Conservation (phyloP, 345 rosid genomes). For the Eucalyptus marginata region DNA sequence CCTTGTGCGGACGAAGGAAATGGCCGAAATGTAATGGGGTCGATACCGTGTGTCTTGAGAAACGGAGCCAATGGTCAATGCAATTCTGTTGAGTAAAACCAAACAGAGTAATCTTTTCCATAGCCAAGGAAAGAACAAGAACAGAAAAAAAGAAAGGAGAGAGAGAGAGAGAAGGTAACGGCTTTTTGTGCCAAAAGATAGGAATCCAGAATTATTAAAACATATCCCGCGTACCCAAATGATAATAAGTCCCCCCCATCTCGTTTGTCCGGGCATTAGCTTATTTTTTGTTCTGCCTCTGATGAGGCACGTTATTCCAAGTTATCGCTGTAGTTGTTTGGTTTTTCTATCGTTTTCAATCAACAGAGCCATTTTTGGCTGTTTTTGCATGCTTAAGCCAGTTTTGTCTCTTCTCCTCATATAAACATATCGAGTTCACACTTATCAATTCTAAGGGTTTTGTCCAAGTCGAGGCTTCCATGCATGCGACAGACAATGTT, state of each 20-base stretch:
- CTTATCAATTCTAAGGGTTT: neutral
- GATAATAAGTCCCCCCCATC: neutral
- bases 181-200: neutral
- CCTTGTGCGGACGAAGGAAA: neutral
- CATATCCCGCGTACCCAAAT: neutral
- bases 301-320: neutral
- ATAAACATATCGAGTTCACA: neutral
- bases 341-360: neutral
- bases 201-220: neutral
- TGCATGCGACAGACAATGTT: neutral
- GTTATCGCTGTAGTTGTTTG: neutral
- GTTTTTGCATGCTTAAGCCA: neutral
- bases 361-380: neutral
- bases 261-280: neutral
- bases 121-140: neutral
- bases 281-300: neutral
- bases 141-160: neutral
- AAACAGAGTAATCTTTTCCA: neutral
- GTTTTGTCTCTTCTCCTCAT: neutral
- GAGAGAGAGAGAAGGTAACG: neutral
- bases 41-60: neutral
- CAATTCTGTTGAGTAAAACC: neutral
- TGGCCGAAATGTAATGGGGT: neutral
- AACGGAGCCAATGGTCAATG: neutral
- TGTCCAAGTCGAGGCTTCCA: neutral